Evolutionary conservation across 495 filamentous ascomycete genomes (phyloP), one percentile per base, ranked within the genome.

Genomic region (Parathielavia hyrcaniae): DNA sequence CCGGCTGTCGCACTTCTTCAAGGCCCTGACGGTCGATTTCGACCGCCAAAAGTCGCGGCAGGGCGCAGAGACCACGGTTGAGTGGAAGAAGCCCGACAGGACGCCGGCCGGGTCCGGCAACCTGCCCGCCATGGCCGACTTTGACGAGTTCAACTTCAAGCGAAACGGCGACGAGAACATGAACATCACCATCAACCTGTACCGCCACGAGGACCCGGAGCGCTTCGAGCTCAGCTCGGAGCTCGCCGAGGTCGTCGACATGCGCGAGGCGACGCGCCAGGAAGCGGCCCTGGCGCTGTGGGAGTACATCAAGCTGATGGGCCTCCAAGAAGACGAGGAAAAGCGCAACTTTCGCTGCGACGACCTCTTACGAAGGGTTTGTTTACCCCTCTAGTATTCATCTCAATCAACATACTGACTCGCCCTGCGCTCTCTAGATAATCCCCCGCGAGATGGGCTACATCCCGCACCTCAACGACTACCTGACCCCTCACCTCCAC

Each of bases 1-100:
- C 34, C 82, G 86, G 55, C 86, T 98, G 71, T 96, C 93, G 26
- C 88, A 96, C 63, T 99, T 97, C 74, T 96, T 99, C 83, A 95
- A 95, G 70, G 78, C 83, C 9, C 85, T 99, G 65, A 88, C 82
- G 3, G 79, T 97, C 40, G 91, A 97, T 55, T 92, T 95, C 59
- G 89, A 96, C 58, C 83, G 83, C 47, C 74, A 70, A 20, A 65
- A 64, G 52, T 46, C 61, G 38, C 62, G 74, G 6, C 81, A 86
- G 46, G 75, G 82, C 49, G 71, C 81, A 44, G 81, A 88, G 55
- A 71, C 84, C 40, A 78, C 83, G 60, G 62, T 76, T 51, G 82
- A 83, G 69, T 90, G 91, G 91, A 80, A 82, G 61, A 88, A 91
- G 66, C 84, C 84, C 2, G 79, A 78, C 57, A 66, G 79, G 49